phyloP scores from a whole-genome alignment of 2,329 filamentous ascomycete species.

The Harringtonia aguacate region DNA sequence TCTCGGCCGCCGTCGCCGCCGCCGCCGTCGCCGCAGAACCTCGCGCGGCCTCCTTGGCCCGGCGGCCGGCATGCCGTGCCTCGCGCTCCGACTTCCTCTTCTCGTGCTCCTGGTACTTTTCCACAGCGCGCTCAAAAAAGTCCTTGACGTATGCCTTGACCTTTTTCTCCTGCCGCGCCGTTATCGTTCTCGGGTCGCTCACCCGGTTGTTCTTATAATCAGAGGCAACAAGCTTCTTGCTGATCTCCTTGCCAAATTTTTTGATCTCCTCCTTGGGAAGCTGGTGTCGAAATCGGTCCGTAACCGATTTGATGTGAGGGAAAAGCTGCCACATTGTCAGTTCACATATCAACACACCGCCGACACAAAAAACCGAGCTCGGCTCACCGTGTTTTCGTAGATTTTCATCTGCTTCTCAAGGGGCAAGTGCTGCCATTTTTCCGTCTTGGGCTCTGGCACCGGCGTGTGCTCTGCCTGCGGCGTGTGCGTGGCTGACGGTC shows the following conservation, averaged over 20 bases:
- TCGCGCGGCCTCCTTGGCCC: background rate
- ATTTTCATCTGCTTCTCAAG: constrained; percentile 88
- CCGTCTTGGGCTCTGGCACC: constrained; percentile 46
- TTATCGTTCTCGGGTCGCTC: constrained; percentile 63
- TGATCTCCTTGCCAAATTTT: constrained; percentile 54
- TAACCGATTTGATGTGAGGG: constrained; percentile 73
- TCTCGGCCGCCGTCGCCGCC: background rate
- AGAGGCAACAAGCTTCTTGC: constrained; percentile 81
- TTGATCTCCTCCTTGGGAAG: constrained; percentile 70
- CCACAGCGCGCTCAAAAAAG: constrained; percentile 77
- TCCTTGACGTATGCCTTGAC: constrained; percentile 76
- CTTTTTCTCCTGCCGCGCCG: constrained; percentile 67
- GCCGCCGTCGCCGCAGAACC: background rate
- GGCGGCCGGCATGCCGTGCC: background rate
- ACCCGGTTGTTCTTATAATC: constrained; percentile 90
- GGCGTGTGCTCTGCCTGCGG: constrained; percentile 49
- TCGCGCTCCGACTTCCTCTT: constrained; percentile 44
- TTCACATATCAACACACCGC: too few species aligned
- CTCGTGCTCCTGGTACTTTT: constrained; percentile 60
- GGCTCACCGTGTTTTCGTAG: constrained; percentile 80
- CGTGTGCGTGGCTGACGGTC: constrained; percentile 47
- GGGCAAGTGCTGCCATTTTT: constrained; percentile 60
- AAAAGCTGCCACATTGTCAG: constrained; percentile 48
- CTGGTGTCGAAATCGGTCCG: constrained; percentile 79
- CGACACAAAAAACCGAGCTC: background rate